These are phyloP conservation scores for Sporobolomyces phaffii DNA, from an alignment of 768 basidiomycete species.

Conservation along the genomic window DNA sequence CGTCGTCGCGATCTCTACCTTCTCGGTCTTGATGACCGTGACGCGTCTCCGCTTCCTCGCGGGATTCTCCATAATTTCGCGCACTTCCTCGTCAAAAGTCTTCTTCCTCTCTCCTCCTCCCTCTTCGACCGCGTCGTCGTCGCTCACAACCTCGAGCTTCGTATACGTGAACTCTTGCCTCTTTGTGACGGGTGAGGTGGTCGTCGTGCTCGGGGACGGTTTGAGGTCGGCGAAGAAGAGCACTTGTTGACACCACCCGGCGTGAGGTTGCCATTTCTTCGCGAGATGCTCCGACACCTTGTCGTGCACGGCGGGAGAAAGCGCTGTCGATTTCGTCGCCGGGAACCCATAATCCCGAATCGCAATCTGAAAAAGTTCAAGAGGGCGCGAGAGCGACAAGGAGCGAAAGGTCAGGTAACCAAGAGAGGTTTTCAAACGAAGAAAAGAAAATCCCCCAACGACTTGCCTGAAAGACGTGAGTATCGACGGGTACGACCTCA, in stretches of 20 bases:
- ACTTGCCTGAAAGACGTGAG: slow-evolving; percentile 87
- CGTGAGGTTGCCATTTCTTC: slow-evolving; percentile 70
- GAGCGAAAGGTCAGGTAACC: neutral
- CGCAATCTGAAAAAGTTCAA: too few species aligned
- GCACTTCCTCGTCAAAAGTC: slow-evolving; percentile 36
- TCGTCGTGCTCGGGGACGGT: slow-evolving; percentile 4
- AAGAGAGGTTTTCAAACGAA: too few species aligned
- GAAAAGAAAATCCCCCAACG: too few species aligned
- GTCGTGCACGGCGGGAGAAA: slow-evolving; percentile 73
- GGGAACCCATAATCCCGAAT: slow-evolving; percentile 42
- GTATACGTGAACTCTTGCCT: neutral
- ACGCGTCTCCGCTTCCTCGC: slow-evolving; percentile 18
- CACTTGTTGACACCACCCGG: slow-evolving; percentile 74
- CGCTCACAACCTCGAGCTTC: slow-evolving; percentile 18
- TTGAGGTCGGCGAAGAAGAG: slow-evolving; percentile 41
- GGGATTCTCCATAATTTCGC: slow-evolving; percentile 23
- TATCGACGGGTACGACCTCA: slow-evolving; percentile 89
- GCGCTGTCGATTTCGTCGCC: slow-evolving; percentile 52
- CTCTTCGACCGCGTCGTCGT: slow-evolving; percentile 2
- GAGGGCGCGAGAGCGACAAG: neutral
- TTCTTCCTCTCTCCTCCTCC: slow-evolving; percentile 1
- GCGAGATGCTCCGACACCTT: slow-evolving; percentile 61
- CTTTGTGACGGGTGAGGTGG: neutral
- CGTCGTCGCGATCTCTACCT: too few species aligned
- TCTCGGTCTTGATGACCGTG: neutral